Base-by-base conservation (phyloP, 2,329 filamentous ascomycete species). In the Sclerotinia glacialis region DNA sequence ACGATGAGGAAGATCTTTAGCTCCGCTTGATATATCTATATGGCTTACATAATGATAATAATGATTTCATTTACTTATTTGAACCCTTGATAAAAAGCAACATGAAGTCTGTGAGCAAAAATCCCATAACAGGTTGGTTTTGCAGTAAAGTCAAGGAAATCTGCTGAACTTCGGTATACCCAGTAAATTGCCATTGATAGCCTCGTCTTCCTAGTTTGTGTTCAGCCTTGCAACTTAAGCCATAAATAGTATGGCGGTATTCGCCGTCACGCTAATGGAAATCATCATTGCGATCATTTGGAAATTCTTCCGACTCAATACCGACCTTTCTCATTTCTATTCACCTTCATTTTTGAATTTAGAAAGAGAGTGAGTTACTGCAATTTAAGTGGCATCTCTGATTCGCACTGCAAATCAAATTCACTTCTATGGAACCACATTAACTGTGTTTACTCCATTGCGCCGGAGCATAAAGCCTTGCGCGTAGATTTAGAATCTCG, bases 251-350 rank as follows among this genome's bases (percentile, higher is more conserved):
- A 55, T 55, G 11, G 58, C 58, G 58, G 58, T 49, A 49, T 49
- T 61, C 44, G 49, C 62, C 62, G 62, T 52, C 44, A 53, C 64
- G 46, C 64, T 66, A 66, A 50, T 47, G 54, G 64, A 66, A 65
- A 66, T 65, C 64, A 60, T 60, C 64, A 66, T 66, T 66, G 55
- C 55, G 64, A 66, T 66, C 47, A 61, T 61, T 66, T 53, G 46
- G 55, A 61, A 66, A 66, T 61, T 66, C 64, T 66, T 56, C 26
- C 56, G 46, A 61, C 55, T 28, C 23, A 61, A 14, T 63, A 40
- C 12, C 60, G 46, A 42, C 21, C 14, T 40, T 52, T 42, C 47
- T 40, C 46, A n/a, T 56, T 49, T 37, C 16, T 49, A 53, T 61
- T 53, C 47, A 16, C 16, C 21, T 50, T 31, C 3, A 40, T 58